Evolutionary conservation across 768 basidiomycete species (phyloP), one percentile per base, ranked within the genome.

Genomic region (Pulveroboletus sp.): DNA sequence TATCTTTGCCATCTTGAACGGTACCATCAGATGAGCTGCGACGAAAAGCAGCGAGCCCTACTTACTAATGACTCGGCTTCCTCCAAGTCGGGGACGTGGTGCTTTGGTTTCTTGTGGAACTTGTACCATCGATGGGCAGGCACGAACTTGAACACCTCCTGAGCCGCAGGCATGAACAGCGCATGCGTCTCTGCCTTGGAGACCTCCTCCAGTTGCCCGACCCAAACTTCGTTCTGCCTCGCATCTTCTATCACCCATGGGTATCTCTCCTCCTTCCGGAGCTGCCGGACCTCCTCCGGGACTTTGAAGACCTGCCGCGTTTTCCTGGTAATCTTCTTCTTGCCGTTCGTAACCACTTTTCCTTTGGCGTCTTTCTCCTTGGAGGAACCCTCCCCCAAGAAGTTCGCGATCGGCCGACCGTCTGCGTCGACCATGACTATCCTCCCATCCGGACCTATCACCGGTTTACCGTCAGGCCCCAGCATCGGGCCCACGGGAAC

Each of bases 171-270:
- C 82, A 91, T 88, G 68, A 93, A 86, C 69, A 92, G 83, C 6
- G 82, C 89, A 55, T 87, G 81, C 8, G 83, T 86, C 59, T 81
- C 80, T 22, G 80, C 76, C 70, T 80, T 89, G 11, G 73, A 71
- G 16, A 81, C 77, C 51, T 93, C 89, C 67, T 93, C 89, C 72
- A 93, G 75, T 65, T 85, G 79, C 7, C 86, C 92, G 32, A 81
- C 75, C 92, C 92, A 94, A 13, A 81, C 65, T 69, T 93, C 89
- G 49, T 75, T 72, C 43, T 80, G 76, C 17, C 76, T 75, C 31
- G 76, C 79, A 63, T 92, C 90, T 72, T 94, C 92, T 72, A 93
- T 80, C 32, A 94, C 86, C 92, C 92, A 94, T 3, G 92, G 92
- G 67, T 88, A 89, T 55, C 88, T 74, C 70, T 94, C 92, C 70